Evolutionary conservation across 2,329 filamentous ascomycete species (phyloP), one percentile per base, ranked within the genome.

Genomic region (Exophiala oligosperma): DNA sequence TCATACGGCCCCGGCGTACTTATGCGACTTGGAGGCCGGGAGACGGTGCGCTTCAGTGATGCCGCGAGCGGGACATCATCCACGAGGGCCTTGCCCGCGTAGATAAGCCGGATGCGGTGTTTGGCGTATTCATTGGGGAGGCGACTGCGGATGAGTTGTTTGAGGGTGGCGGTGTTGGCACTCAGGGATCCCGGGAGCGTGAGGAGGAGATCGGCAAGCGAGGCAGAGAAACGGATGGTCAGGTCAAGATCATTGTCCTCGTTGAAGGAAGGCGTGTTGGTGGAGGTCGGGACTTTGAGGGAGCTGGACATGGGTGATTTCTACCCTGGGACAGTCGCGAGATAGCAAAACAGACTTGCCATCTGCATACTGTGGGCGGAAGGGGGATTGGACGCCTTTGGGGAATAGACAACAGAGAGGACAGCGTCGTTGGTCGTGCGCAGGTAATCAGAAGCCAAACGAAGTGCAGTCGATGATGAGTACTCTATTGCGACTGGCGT

Each of bases 191-290:
- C 57, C 49, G 84, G 73, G 69, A 97, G 85, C 68, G 91, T 86
- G 60, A 97, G 83, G 41, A 88, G 83, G 40, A 97, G 83, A 72
- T 97, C 94, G 14, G 91, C 88, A 57, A 93, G 83, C 1, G 91
- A 87, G 60, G 88, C 87, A 53, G 91, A 91, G 82, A 99, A 97
- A 73, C 93, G 92, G 72, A 97, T 87, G 38, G 90, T 93, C 47
- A 97, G 81, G 68, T 89, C 86, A 56, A 96, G 80, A 51, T 62
- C 58, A 44, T 35, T 5, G 32, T 35, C 32, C 32, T 56, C 46
- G 52, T 24, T 48, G 52, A 17, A 17, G 17, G 51, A 49, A 41
- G 38, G 26, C 32, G 38, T 23, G 35, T 47, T 49, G 23, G 54
- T 49, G 23, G 54, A 43, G 40, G 40, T 23, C 3, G 59, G 59